These are phyloP conservation scores for Capsicum baccatum DNA, from an alignment of 257 asterid genomes.

Conservation along the genomic window DNA sequence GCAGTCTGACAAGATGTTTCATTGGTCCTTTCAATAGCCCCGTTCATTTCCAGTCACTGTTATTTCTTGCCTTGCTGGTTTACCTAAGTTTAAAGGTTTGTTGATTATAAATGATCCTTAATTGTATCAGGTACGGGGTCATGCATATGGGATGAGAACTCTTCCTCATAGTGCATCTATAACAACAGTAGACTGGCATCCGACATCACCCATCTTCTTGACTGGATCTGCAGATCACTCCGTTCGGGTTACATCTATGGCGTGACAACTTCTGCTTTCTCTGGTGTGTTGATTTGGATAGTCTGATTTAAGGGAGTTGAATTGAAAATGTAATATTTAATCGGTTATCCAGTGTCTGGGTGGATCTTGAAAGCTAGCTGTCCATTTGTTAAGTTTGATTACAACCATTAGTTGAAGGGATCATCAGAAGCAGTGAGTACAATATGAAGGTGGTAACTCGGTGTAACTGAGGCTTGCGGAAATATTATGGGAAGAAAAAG, in stretches of 20 bases:
- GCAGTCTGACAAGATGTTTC: constrained; percentile 21
- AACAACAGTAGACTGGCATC: constrained; percentile 98
- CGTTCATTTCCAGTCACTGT: constrained; percentile 6
- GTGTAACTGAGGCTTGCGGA: constrained; percentile 3
- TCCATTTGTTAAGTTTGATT: constrained; percentile 6
- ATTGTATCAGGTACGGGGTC: constrained; percentile 62
- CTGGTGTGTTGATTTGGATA: constrained; percentile 16
- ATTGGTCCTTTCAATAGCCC: not conserved
- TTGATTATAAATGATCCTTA: not conserved
- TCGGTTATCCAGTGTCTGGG: not conserved
- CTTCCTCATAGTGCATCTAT: constrained; percentile 70
- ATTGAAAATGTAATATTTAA: not conserved
- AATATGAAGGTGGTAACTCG: not conserved
- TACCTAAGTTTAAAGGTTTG: not conserved
- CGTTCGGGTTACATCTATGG: constrained; percentile 70
- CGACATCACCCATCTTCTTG: constrained; percentile 76
- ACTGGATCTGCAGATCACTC: constrained; percentile 96
- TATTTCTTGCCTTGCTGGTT: not conserved
- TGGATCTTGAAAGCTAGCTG: not conserved
- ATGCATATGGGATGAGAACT: constrained; percentile 62
- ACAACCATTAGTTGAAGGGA: constrained; percentile 8
- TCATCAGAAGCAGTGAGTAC: not conserved
- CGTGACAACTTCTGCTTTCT: constrained; percentile 40
- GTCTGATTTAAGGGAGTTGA: constrained; percentile 12
- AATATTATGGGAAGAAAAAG: not conserved